A percentile compares a stretch with the other conserved stretches of the same genome.
Evolutionary conservation across 2,329 filamentous ascomycete genomes (phyloP).

Genomic region (Beauveria australis): DNA sequence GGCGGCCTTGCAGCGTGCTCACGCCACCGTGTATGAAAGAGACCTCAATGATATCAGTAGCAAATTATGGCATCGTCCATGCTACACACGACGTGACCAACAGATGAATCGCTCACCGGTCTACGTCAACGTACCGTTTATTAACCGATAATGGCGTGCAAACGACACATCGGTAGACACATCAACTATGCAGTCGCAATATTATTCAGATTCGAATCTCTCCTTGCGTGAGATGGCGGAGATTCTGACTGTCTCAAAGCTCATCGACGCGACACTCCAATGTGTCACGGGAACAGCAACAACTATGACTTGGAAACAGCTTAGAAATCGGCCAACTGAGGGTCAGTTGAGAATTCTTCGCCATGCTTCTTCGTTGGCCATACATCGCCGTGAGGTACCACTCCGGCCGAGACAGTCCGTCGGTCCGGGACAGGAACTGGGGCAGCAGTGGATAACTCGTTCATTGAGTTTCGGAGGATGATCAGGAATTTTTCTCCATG

Average conservation of each 20-base stretch:
- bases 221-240: too few species aligned
- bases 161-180: background rate
- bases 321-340: background rate
- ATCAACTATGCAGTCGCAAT: background rate
- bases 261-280: too few species aligned
- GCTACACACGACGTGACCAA: background rate
- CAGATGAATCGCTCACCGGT: background rate
- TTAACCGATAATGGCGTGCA: background rate
- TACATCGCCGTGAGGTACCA: background rate
- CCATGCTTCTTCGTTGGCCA: background rate
- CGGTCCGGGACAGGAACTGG: background rate
- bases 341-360: background rate
- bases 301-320: background rate
- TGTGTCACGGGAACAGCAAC: too few species aligned
- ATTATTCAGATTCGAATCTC: too few species aligned
- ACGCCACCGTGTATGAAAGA: background rate
- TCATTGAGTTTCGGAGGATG: background rate
- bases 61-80: background rate
- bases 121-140: background rate
- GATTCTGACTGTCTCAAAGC: too few species aligned
- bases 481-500: background rate
- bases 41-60: background rate
- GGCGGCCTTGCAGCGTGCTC: background rate
- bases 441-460: background rate
- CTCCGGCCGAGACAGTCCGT: background rate